Evolutionary conservation across 768 basidiomycete genomes (phyloP).

Genomic region (Lentinus brumalis): DNA sequence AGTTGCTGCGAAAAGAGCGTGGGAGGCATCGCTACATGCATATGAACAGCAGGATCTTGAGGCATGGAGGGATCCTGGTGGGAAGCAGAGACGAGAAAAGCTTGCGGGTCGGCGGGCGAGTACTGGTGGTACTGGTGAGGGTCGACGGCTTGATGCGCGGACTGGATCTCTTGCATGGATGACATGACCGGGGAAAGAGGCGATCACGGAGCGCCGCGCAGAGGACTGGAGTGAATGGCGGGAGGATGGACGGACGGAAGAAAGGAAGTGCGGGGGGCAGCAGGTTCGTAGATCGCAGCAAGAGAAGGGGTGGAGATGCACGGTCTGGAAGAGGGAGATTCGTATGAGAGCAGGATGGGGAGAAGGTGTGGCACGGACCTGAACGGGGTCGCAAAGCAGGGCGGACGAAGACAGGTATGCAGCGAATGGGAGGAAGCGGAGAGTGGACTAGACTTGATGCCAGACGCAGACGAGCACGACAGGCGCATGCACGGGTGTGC

Average conservation of each 20-base stretch:
- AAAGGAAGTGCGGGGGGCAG: conserved; percentile 10
- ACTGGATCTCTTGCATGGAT: conserved; percentile 26
- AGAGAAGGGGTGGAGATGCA: not conserved
- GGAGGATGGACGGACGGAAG: conserved; percentile 18
- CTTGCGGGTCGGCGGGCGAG: conserved; percentile 18
- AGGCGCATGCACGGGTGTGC: conserved; percentile 10
- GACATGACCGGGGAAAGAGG: conserved; percentile 18
- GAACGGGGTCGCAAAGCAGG: conserved; percentile 1
- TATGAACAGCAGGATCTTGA: conserved; percentile 21
- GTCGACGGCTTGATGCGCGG: conserved; percentile 22
- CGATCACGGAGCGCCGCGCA: conserved; percentile 18
- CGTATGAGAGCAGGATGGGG: conserved; percentile 11
- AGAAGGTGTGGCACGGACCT: conserved; percentile 14
- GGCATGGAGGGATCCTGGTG: conserved; percentile 26
- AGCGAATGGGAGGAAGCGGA: not conserved
- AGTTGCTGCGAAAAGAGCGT: conserved; percentile 28
- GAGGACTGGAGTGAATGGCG: conserved; percentile 6
- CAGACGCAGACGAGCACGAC: not conserved
- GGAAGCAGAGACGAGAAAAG: conserved; percentile 21
- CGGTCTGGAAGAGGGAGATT: conserved; percentile 5
- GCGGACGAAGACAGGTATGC: not conserved
- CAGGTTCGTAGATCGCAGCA: conserved; percentile 5
- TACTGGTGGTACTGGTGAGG: conserved; percentile 27
- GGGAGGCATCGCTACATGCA: conserved; percentile 21
- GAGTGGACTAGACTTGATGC: not conserved